Evolutionary conservation across 2,329 filamentous ascomycete genomes (phyloP).

Genomic region (Ascochyta fabae): DNA sequence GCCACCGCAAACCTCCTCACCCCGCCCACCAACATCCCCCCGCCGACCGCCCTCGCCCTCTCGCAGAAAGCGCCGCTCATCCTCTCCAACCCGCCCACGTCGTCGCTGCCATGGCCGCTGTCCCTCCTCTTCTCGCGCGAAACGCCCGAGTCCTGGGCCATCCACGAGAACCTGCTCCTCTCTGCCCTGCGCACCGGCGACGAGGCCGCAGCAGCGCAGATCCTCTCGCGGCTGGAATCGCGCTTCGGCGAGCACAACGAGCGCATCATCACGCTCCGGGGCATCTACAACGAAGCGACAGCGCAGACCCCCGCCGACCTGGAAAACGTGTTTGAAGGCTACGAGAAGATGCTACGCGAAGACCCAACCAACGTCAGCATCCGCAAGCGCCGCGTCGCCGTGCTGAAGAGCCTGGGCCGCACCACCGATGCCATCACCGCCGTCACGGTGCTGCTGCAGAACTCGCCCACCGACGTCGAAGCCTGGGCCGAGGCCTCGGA

Average conservation of each 20-base stretch:
- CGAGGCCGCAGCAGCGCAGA: constrained; percentile 75
- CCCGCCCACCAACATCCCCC: constrained; percentile 50
- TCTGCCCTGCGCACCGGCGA: constrained; percentile 86
- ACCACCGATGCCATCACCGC: constrained; percentile 75
- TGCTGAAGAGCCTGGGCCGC: constrained; percentile 76
- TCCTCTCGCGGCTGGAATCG: constrained; percentile 74
- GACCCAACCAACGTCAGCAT: constrained; percentile 84
- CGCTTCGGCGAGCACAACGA: constrained; percentile 88
- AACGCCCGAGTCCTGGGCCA: constrained; percentile 80
- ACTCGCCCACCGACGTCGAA: constrained; percentile 88
- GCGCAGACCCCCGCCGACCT: constrained; percentile 71
- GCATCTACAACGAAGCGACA: constrained; percentile 83
- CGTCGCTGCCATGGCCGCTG: constrained; percentile 58
- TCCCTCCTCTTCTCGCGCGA: constrained; percentile 64
- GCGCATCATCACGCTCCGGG: constrained; percentile 81
- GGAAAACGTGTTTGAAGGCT: constrained; percentile 74
- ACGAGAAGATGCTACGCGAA: constrained; percentile 75
- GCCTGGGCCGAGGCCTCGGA: constrained; percentile 92
- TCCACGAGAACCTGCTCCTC: constrained; percentile 85
- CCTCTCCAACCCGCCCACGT: constrained; percentile 48
- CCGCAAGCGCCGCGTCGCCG: constrained; percentile 80
- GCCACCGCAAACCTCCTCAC: constrained; percentile 47
- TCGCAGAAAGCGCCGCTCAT: constrained; percentile 55
- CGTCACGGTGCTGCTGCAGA: constrained; percentile 77
- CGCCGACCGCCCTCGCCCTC: constrained; percentile 52